Base-by-base conservation (phyloP, 768 basidiomycete species). In the Rhodotorula kratochvilovae region DNA sequence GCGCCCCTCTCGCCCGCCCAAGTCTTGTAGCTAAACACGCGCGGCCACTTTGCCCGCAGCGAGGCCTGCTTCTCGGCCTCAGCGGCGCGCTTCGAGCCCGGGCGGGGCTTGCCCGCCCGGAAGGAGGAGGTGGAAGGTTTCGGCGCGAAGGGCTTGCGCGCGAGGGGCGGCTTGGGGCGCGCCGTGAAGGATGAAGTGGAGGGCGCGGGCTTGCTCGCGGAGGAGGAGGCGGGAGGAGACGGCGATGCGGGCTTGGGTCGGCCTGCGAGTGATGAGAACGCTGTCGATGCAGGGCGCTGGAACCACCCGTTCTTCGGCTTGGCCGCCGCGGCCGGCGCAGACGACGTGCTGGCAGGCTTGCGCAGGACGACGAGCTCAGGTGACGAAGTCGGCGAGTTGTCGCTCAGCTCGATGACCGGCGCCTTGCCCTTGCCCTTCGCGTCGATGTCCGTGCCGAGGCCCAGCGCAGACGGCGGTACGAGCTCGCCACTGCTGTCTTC, bases 31-130 rank as follows among this genome's bases (percentile, higher is more conserved):
- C 54, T 59, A 19, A 66, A 66, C 31, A 25, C 27, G 1, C 10
- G 19, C n/a, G 48, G 48, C 67, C 64, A 65, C 64, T 58, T 54
- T n/a, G 10, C n/a, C 33, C 54, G 54, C 31, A 73, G 43, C n/a
- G 15, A 11, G 15, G 27, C 43, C 33, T 72, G 67, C 36, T 65
- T 61, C 23, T 10, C 33, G 7, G 59, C 71, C 19, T 60, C 42
- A 19, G 51, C 29, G 15, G n/a, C 4, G 46, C 50, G 31, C 55
- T 66, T 39, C 51, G 27, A 10, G 35, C 54, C 58, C 23, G 29
- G 25, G 48, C 48, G 29, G 57, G 48, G 3, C 27, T 39, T 19
- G 39, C 25, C 23, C 27, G 17, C 15, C 35, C n/a, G 27, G 51
- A 7, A 29, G 51, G 16, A 23, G 48, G 11, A 27, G 48, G 12